Evolutionary conservation across 257 asterid species (phyloP).

Genomic region (Scutellaria baicalensis): DNA sequence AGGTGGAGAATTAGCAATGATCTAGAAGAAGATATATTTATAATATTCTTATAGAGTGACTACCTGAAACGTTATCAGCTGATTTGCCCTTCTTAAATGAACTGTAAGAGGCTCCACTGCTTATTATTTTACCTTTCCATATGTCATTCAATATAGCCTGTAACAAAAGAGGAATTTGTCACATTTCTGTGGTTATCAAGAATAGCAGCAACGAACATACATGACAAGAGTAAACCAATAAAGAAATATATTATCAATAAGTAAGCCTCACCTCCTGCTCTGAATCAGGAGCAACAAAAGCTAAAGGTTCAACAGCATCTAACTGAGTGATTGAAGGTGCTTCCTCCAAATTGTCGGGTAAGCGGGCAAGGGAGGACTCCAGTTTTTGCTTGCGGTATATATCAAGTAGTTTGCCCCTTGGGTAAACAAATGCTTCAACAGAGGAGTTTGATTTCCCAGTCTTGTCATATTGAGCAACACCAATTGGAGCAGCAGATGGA

Average conservation of each 20-base stretch:
- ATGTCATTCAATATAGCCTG: slow-evolving; percentile 69
- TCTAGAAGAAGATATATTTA: background rate
- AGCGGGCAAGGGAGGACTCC: slow-evolving; percentile 32
- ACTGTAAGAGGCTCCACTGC: slow-evolving; percentile 60
- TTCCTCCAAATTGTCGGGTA: slow-evolving; percentile 68
- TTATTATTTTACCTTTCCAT: slow-evolving; percentile 63
- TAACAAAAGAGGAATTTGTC: slow-evolving; percentile 4
- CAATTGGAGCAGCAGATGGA: slow-evolving; percentile 47
- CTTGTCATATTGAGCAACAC: slow-evolving; percentile 39
- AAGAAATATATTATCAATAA: background rate
- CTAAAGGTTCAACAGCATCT: slow-evolving; percentile 57
- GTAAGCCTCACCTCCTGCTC: slow-evolving; percentile 72
- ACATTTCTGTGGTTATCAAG: slow-evolving; percentile 11
- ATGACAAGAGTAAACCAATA: background rate
- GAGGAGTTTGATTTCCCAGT: slow-evolving; percentile 32
- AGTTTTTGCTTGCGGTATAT: slow-evolving; percentile 70
- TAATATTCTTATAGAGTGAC: background rate
- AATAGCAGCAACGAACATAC: background rate
- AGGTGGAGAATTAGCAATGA: background rate
- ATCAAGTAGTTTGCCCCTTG: slow-evolving; percentile 91
- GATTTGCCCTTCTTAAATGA: slow-evolving; percentile 52
- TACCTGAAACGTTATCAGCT: slow-evolving; percentile 58
- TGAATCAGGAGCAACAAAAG: slow-evolving; percentile 76
- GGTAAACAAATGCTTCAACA: slow-evolving; percentile 46
- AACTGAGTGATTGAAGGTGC: slow-evolving; percentile 50